A percentile compares a stretch with the other conserved stretches of the same genome.
Conservation (phyloP, 2,329 filamentous ascomycete genomes). For the Fusarium sororula region DNA sequence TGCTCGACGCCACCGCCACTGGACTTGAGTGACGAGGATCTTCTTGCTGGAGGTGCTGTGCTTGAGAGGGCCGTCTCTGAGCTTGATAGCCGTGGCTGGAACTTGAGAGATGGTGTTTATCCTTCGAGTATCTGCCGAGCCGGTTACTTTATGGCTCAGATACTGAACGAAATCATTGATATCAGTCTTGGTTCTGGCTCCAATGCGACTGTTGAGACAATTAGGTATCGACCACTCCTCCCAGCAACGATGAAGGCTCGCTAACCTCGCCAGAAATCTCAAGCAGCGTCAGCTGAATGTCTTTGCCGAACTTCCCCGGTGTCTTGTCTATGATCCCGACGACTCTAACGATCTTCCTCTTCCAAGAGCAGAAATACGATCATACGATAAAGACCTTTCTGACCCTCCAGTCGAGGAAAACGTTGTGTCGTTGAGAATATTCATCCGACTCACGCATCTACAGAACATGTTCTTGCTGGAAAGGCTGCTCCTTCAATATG, state of each 20-base stretch:
- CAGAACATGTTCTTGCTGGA: slow-evolving; percentile 16
- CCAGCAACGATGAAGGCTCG: fast-evolving
- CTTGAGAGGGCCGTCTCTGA: not conserved
- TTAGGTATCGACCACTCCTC: not conserved
- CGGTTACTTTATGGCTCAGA: not conserved
- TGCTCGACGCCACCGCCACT: not conserved
- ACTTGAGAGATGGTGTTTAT: not conserved
- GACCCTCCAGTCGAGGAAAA: not conserved
- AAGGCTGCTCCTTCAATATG: not conserved
- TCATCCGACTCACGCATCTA: not conserved
- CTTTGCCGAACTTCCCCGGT: not conserved
- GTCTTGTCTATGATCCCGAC: not conserved
- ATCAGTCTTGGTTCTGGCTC: not conserved
- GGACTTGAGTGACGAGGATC: slow-evolving; percentile 4
- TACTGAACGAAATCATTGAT: not conserved
- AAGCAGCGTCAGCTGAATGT: not conserved
- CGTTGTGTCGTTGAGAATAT: not conserved
- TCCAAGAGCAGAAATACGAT: fast-evolving
- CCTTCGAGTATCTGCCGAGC: not conserved
- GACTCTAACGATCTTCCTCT: not conserved
- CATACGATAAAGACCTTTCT: not conserved
- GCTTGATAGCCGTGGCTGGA: not conserved
- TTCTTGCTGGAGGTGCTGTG: not conserved
- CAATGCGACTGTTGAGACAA: not conserved
- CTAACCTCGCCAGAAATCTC: not conserved